Evolutionary conservation across 192 early-diverging fungal species (phyloP), one percentile per base, ranked within the genome.

Genomic region (Linnemannia elongata): DNA sequence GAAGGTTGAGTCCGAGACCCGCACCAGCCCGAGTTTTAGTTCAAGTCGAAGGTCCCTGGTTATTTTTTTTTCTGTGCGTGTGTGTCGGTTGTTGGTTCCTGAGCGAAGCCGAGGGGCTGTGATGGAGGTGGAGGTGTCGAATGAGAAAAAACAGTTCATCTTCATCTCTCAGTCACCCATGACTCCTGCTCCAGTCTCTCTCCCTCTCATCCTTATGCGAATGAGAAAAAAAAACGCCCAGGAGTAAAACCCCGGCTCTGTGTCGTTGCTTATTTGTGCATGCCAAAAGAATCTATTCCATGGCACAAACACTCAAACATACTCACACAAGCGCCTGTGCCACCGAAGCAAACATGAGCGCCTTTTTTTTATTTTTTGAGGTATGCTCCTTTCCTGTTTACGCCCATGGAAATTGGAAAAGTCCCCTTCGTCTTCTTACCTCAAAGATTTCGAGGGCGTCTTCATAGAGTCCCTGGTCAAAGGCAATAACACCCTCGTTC

Each of bases 401-500:
- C 33, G 66, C 15, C 66, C 49, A 52, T 52, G 44, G 12, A 13
- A 12, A 15, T 1, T 45, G 12, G 15, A 54, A 22, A 17, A 10
- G 33, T 76, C 75, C 15, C 0, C 47, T 49, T n/a, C n/a, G n/a
- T 63, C 18, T 27, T 12, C 89, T 88, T 93, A 96, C 94, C 75
- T 89, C 89, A 78, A 97, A 97, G 42, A 93, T 87, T 9, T 94
- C 90, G 45, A 96, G 86, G 9, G 97, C 91, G 74, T 85, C 79
- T 55, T 93, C 90, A 74, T 92, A 96, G 83, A 97, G 93, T 66
- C 92, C 90, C 69, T 88, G 88, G 81, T 97, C 97, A 78, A 95
- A 98, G 17, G 93, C 92, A 80, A 91, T 90, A 70, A 95, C 92
- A 9, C 95, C 97, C 69, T 92, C 91, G 81, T 92, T 91, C 97